Percentiles rank a stretch among this genome's conserved stretches.
phyloP scores from a whole-genome alignment of 768 basidiomycete genomes.

The Clitopilus hobsonii region DNA sequence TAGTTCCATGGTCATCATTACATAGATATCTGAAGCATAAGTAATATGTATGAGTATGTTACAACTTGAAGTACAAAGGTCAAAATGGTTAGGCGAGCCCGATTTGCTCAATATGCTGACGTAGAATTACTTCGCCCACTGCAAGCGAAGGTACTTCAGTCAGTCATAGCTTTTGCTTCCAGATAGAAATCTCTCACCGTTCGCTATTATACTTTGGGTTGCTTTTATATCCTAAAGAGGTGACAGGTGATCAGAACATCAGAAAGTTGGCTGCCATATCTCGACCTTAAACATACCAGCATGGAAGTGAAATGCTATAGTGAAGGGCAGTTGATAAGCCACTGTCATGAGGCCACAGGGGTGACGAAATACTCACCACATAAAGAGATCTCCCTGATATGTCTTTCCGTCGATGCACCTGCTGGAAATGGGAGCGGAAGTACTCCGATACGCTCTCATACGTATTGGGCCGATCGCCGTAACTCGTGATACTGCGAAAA shows the following conservation, averaged over 20 bases:
- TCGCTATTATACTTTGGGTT: constrained; percentile 60
- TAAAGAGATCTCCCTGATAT: constrained; percentile 54
- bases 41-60: constrained; percentile 4
- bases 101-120: constrained; percentile 56
- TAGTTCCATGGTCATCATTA: not conserved
- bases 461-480: constrained; percentile 66
- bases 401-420: constrained; percentile 68
- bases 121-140: constrained; percentile 68
- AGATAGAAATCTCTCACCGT: constrained; percentile 34
- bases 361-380: constrained; percentile 40
- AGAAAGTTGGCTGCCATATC: not conserved
- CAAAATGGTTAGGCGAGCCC: constrained; percentile 30
- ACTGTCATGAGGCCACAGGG: constrained; percentile 1
- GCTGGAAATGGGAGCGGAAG: constrained; percentile 81
- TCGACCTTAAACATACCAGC: constrained; percentile 37
- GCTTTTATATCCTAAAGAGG: constrained; percentile 56
- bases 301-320: constrained; percentile 66
- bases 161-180: no score
- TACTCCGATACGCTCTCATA: constrained; percentile 71
- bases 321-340: constrained; percentile 8
- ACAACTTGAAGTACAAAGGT: not conserved
- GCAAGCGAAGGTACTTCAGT: not conserved
- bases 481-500: constrained; percentile 66
- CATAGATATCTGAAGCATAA: not conserved
- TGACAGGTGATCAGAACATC: constrained; percentile 1